Base-by-base conservation (phyloP, 2,329 filamentous ascomycete species). In the Arthrocladium fulminans region DNA sequence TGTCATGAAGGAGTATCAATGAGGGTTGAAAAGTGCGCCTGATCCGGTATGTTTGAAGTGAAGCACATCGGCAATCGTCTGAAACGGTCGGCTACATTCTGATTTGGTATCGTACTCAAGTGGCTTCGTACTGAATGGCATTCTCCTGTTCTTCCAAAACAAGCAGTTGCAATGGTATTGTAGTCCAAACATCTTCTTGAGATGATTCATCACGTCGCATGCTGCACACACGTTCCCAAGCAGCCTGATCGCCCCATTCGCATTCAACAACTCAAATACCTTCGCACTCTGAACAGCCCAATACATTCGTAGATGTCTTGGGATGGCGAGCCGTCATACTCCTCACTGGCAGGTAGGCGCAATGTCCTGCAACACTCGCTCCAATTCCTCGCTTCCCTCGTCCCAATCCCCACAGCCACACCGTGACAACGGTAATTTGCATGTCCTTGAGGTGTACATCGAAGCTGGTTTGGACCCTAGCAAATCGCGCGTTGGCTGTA, bases 271-370 rank as follows among this genome's bases (percentile, higher is more conserved):
- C 37, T 40, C 37, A 20, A 19, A 40, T 73, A 87, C 75, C 65
- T 77, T 80, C 61, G 88, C 69, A 30, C 73, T 78, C 61, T 82
- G 82, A 65, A 94, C 76, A 51, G 79, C 67, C 84, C 86, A 94
- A 68, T 81, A 90, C 2, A 84, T 77, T 88, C 73, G 27, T 66
- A 62, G 63, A 89, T 90, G n/a, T 73, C 82, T 9, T 64, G 59
- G 0, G 86, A 82, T 63, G 87, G 83, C 52, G 73, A 67, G 41
- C 71, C 71, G 15, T 90, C 86, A 63, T 79, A 92, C 10, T 80
- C 77, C 22, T 80, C 65, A 68, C 89, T 95, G 0, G 79, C 81
- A 20, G 66, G 52, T 0, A 79, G n/a, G n/a, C n/a, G 83, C 57
- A 78, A 71, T 27, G 73, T 66, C 1, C 71, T 67, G 63, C 84